Base-by-base conservation (phyloP, 441 rosid genomes). In the Kokia cookei region DNA sequence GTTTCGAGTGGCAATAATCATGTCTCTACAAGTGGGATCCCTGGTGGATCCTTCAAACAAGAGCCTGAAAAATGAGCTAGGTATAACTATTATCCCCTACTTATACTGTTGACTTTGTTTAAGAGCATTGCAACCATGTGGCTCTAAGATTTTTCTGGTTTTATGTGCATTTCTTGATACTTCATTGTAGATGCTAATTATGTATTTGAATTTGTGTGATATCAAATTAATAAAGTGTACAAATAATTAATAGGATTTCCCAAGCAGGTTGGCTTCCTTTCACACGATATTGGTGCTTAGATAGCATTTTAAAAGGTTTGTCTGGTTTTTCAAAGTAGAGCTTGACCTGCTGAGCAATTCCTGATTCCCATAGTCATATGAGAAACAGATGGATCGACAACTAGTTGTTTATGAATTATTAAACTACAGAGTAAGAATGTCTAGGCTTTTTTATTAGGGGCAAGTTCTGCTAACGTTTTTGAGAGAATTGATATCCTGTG, bases 61-160 rank as follows among this genome's bases (percentile, higher is more conserved):
- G 90, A 86, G 83, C 76, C 84, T 71, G 91, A 87, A 73, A 93
- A 88, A 77, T 89, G 84, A 91, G 79, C 57, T 48, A 76, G 84
- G 89, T 89, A 77, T 76, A 60, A 54, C 65, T 60, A 57, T 35
- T 43, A 54, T 43, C 71, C 58, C 72, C 51, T 8, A 26, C 12
- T 59, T 24, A 48, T 26, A 75, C 40, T 26, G 42, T 59, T 73
- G 9, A 24, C 13, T 32, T 35, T 55, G 63, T 75, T 19, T 29
- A 27, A 3, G 3, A 77, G 59, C 13, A 22, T 58, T 53, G 72
- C 11, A 14, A 14, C 26, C 2, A 3, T 14, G 32, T 26, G 42
- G 15, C 61, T 59, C n/a, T 22, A 19, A n/a, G 67, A 15, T 50
- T 69, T 51, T 69, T 4, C 35, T 29, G 61, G 22, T 40, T 51